Evolutionary conservation across 208 protist genomes (phyloP).

Genomic region (Leishmania tropica): DNA sequence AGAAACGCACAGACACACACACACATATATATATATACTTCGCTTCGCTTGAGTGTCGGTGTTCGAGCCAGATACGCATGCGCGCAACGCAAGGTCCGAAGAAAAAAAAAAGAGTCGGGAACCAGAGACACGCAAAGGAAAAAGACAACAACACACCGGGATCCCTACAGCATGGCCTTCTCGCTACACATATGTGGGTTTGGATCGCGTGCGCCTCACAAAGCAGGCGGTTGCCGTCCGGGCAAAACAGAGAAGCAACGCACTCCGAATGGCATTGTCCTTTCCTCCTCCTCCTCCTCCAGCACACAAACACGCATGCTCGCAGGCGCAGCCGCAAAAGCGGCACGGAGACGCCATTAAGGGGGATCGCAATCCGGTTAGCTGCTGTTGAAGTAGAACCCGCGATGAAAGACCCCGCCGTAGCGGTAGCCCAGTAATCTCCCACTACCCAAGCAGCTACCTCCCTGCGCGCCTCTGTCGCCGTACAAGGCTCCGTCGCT

Average conservation of each 20-base stretch:
- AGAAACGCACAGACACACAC: neutral
- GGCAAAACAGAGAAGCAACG: neutral
- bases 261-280: neutral
- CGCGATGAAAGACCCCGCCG: conserved; percentile 68
- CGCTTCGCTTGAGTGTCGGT: neutral
- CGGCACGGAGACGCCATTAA: neutral
- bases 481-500: conserved; percentile 30
- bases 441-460: conserved; percentile 40
- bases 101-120: neutral
- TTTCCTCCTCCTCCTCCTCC: too few species aligned
- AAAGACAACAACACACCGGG: too few species aligned
- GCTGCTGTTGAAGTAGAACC: conserved; percentile 46
- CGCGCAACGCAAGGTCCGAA: neutral
- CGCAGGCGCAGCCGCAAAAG: neutral
- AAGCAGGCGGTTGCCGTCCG: neutral
- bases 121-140: conserved; percentile 5
- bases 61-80: neutral
- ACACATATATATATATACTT: too few species aligned
- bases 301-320: neutral
- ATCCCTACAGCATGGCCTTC: neutral
- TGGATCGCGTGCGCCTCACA: neutral
- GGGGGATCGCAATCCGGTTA: neutral
- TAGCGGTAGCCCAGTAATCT: conserved; percentile 68
- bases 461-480: conserved; percentile 28
- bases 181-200: neutral